Evolutionary conservation across 352 stramenopile species (phyloP).

Genomic region (Phytopythium ostracodes): DNA sequence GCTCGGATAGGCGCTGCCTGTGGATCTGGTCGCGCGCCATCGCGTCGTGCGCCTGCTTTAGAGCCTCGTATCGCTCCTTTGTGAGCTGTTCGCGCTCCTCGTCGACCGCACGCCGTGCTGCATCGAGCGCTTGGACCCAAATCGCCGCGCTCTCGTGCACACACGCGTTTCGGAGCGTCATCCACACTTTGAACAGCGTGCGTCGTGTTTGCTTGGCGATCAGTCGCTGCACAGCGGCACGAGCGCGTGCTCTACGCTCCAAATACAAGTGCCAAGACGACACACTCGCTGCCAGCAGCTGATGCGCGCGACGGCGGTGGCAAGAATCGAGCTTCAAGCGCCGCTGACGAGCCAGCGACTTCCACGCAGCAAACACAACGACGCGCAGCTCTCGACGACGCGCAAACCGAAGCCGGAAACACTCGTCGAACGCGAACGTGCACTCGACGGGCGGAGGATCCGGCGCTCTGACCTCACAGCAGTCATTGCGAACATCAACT

Average conservation of each 20-base stretch:
- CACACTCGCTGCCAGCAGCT: neutral
- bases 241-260: neutral
- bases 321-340: neutral
- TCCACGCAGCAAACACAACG: conserved; percentile 1
- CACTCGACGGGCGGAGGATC: neutral
- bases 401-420: conserved; percentile 6
- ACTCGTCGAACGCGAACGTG: conserved; percentile 5
- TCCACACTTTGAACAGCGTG: neutral
- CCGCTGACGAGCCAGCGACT: neutral
- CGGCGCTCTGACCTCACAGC: neutral
- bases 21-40: neutral
- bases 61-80: neutral
- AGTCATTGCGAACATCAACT: neutral
- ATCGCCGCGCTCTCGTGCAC: neutral
- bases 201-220: neutral
- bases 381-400: neutral
- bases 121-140: neutral
- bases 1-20: neutral
- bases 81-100: conserved; percentile 7
- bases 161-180: neutral
- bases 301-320: neutral
- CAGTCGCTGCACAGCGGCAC: neutral
- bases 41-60: neutral
- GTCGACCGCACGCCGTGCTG: conserved; percentile 1
- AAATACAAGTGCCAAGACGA: neutral